Base-by-base conservation (phyloP, 1,284 basidiomycete genomes). In the Phylloporus sp. region DNA sequence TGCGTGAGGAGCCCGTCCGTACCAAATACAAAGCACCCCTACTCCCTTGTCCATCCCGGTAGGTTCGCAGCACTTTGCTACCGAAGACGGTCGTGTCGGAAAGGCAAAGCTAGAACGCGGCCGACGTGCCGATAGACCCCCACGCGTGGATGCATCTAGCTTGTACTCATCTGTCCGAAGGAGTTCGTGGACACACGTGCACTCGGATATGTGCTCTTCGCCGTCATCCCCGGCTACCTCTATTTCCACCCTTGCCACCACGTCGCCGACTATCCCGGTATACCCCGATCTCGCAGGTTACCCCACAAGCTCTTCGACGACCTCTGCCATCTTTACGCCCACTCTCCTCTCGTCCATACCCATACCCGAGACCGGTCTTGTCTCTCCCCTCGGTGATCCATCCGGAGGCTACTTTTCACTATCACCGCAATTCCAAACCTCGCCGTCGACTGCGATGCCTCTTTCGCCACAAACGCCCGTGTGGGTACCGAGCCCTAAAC, bases 1-100 rank as follows among this genome's bases (percentile, higher is more conserved):
- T 89, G 70, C 81, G 82, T 32, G 85, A 88, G 52, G 86, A 85
- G 35, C 75, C 77, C 0, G 76, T 78, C 53, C 76, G 78, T 52
- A 55, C 70, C 8, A 78, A 79, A 58, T 80, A 78, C 57, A 78
- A 78, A 79, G 71, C 35, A 70, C 74, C 6, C 75, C 78, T 4
- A 77, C 77, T 5, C 77, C 78, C 43, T 62, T 78, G 67, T 78
- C 72, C 69, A 80, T 74, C 66, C 80, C 71, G 70, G 77, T 63
- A 73, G 78, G 72, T 78, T 77, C 62, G 67, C 80, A 69, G 59
- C 74, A 71, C 66, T 78, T 63, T 71, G 47, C 39, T 6, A 23
- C 66, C 19, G 77, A 79, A 56, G 78, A 80, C 7, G 49, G 67
- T 4, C 76, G 66, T 4, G 53, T 68, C 35, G 69, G 63, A 60